Evolutionary conservation across 257 asterid species (phyloP).

Genomic region (Rauvolfia tetraphylla): DNA sequence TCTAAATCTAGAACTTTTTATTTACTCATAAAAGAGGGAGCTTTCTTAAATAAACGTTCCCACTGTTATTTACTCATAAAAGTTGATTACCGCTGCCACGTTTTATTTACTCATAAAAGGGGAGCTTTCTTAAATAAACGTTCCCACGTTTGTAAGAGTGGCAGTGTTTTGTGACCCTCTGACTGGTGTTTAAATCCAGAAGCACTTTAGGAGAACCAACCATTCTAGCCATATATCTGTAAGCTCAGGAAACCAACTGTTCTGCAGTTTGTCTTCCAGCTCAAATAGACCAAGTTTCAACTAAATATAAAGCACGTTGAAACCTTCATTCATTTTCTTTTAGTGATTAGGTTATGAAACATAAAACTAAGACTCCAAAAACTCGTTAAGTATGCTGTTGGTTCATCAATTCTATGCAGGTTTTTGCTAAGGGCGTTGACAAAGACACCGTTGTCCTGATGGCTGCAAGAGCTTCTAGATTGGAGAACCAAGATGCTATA

Average conservation of each 20-base stretch:
- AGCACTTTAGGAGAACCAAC: not conserved
- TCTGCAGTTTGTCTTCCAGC: not conserved
- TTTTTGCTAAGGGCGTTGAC: conserved; percentile 48
- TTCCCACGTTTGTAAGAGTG: too few species aligned
- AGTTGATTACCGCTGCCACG: too few species aligned
- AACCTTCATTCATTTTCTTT: not conserved
- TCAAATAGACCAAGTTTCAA: not conserved
- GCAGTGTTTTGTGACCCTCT: not conserved
- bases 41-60: not conserved
- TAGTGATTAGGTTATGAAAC: not conserved
- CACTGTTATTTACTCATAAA: too few species aligned
- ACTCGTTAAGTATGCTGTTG: not conserved
- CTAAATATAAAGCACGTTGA: not conserved
- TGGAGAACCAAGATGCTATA: conserved; percentile 71
- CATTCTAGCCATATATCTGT: not conserved
- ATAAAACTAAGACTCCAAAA: not conserved
- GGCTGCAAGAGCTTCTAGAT: conserved; percentile 70
- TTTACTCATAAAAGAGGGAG: not conserved
- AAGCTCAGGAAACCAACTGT: not conserved
- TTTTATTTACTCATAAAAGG: too few species aligned
- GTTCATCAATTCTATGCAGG: conserved; percentile 21
- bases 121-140: too few species aligned
- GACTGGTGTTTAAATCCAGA: not conserved
- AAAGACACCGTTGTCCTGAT: conserved; percentile 44
- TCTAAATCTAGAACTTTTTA: not conserved